Evolutionary conservation across 345 rosid genomes (phyloP), one percentile per base, ranked within the genome.

Genomic region (Turritis glabra): DNA sequence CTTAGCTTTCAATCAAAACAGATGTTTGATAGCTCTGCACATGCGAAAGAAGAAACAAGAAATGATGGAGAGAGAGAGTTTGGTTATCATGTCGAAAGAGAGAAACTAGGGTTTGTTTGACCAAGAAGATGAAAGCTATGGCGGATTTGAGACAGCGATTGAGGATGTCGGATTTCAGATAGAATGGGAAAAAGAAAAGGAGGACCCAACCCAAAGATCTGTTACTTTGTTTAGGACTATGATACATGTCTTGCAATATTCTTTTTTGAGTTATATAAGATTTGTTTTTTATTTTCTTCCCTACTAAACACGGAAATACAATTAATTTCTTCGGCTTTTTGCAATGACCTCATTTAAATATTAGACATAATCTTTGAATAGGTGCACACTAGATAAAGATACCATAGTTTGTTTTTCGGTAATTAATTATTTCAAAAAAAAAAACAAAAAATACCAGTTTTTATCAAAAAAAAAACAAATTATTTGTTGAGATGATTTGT

Each of bases 1-100:
- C 87, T 85, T 88, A 79, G 93, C 90, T 86, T 86, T 88, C 96
- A 90, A 90, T 88, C 91, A 84, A 89, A 73, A 77, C 79, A 70
- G 70, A 78, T 55, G 72, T 47, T 47, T 71, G 82, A 79, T 61
- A 69, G 81, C 72, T 54, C 59, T 71, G 77, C 71, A 77, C 80
- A 60, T 72, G 80, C 64, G 69, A 77, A 54, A 48, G 68, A 40
- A 33, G 50, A 72, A 59, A 27, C 7, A 35, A 23, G 65, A 41
- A 40, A 62, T 52, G 62, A 50, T 56, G 23, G 26, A 29, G 57
- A 44, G 27, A 62, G 54, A 74, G 41, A 79, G 29, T 62, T 68
- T 44, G 57, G 75, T 52, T 61, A 43, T 63, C 18, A 17, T 53
- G 53, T 62, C 25, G 12, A 32, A 54, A 40, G 6, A 74, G 55